Percentiles rank a stretch among this genome's conserved stretches.
These are phyloP conservation scores for Globisporangium viniferum DNA, from an alignment of 352 stramenopile species.

Conservation along the genomic window DNA sequence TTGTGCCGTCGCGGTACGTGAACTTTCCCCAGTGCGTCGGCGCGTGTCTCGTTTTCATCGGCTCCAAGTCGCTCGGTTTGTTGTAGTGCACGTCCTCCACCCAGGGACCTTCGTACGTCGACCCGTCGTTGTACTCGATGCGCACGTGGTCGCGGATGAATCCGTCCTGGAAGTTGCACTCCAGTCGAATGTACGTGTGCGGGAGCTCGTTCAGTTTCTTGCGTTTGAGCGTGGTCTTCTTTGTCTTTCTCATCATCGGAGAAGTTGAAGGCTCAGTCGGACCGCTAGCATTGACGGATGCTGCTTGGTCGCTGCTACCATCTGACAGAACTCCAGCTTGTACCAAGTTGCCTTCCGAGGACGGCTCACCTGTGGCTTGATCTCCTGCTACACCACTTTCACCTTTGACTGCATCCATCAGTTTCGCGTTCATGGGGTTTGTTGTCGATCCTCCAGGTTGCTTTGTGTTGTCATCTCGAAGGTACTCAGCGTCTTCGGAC, in stretches of 20 bases:
- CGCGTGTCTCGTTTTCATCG: conserved; percentile 46
- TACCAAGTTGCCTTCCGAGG: not conserved
- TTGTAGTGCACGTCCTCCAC: conserved; percentile 56
- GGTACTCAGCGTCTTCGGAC: conserved; percentile 49
- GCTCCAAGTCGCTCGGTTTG: conserved; percentile 41
- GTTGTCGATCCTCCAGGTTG: not conserved
- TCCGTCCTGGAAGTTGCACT: conserved; percentile 72
- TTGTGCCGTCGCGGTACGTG: conserved; percentile 57
- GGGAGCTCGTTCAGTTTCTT: conserved; percentile 36
- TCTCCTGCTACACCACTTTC: not conserved
- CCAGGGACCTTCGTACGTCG: conserved; percentile 78
- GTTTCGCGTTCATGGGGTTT: conserved; percentile 2
- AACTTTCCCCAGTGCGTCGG: conserved; percentile 73
- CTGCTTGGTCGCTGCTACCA: not conserved
- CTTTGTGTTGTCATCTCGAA: conserved; percentile 31
- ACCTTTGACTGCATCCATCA: not conserved
- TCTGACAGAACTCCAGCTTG: not conserved
- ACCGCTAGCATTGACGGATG: not conserved
- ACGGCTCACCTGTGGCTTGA: conserved; percentile 8
- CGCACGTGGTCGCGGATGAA: conserved; percentile 56
- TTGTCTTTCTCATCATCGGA: not conserved
- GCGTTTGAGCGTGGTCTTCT: conserved; percentile 13
- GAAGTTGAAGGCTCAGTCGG: not conserved
- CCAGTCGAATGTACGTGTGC: conserved; percentile 66
- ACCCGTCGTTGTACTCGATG: conserved; percentile 79